These are phyloP conservation scores for Zopfia rhizophila DNA, from an alignment of 2,329 filamentous ascomycete species.

Conservation along the genomic window DNA sequence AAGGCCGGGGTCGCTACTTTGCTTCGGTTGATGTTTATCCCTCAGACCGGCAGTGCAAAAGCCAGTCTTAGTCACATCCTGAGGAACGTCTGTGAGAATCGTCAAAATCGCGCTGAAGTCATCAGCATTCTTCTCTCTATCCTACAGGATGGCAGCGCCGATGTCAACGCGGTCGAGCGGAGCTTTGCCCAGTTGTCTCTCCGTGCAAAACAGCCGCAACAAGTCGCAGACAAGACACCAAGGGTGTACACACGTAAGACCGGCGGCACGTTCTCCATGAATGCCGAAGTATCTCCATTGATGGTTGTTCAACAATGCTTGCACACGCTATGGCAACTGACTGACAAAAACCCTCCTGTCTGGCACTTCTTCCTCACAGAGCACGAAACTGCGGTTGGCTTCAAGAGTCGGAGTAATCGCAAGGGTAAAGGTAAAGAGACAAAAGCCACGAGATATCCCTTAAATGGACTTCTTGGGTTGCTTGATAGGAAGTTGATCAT, in stretches of 20 bases:
- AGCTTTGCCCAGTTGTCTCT: constrained; percentile 94
- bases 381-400: constrained; percentile 80
- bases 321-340: constrained; percentile 83
- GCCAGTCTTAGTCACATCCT: constrained; percentile 87
- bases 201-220: constrained; percentile 82
- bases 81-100: constrained; percentile 91
- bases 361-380: constrained; percentile 93
- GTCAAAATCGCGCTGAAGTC: constrained; percentile 94
- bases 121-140: constrained; percentile 93
- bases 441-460: constrained; percentile 85
- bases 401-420: constrained; percentile 79
- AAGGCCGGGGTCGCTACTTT: constrained; percentile 96
- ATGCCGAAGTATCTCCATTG: constrained; percentile 89
- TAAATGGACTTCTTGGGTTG: constrained; percentile 88
- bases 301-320: constrained; percentile 97
- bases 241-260: constrained; percentile 79
- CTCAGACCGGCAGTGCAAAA: constrained; percentile 87
- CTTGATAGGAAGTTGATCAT: constrained; percentile 95
- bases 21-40: constrained; percentile 97
- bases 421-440: constrained; percentile 91
- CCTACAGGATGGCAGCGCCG: constrained; percentile 92
- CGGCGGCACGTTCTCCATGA: constrained; percentile 71
- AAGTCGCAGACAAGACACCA: constrained; percentile 77
- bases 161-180: constrained; percentile 91
- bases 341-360: constrained; percentile 85